Percentiles rank a stretch among this genome's conserved stretches.
Evolutionary conservation across 2,329 filamentous ascomycete species (phyloP).

Genomic region (Pseudonectria buxi): DNA sequence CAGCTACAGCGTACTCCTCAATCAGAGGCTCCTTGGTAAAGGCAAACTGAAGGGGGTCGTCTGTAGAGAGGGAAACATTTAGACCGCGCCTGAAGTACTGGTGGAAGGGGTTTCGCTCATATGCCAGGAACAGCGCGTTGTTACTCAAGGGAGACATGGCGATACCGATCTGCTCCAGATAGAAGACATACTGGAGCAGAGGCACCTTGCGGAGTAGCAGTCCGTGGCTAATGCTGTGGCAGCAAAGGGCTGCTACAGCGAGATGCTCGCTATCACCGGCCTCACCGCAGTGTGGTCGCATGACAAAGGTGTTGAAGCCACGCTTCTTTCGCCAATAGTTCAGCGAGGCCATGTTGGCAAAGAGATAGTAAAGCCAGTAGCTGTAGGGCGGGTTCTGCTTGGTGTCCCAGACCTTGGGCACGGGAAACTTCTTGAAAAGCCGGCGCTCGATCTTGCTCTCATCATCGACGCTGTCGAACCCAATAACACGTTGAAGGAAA

Average conservation of each 20-base stretch:
- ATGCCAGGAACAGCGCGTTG: constrained; percentile 92
- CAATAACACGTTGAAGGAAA: constrained; percentile 90
- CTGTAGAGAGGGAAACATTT: constrained; percentile 93
- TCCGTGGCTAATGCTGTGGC: constrained; percentile 95
- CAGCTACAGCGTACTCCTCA: constrained; percentile 95
- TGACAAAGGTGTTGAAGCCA: constrained; percentile 90
- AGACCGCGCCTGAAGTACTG: constrained; percentile 92
- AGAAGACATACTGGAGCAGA: constrained; percentile 92
- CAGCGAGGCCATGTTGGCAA: constrained; percentile 85
- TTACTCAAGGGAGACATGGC: constrained; percentile 99
- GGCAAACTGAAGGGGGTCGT: constrained; percentile 94
- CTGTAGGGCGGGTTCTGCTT: constrained; percentile 97
- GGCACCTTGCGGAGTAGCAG: constrained; percentile 89
- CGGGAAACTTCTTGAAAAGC: constrained; percentile 91
- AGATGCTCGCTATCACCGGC: constrained; percentile 95
- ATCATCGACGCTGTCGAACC: constrained; percentile 96
- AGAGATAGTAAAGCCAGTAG: constrained; percentile 98
- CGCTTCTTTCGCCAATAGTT: constrained; percentile 87
- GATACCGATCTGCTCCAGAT: constrained; percentile 95
- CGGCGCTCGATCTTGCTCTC: constrained; percentile 94
- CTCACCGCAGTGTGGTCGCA: constrained; percentile 93
- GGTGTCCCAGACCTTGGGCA: constrained; percentile 80
- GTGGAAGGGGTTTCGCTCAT: constrained; percentile 93
- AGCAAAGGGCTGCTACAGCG: constrained; percentile 83
- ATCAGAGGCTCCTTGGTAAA: constrained; percentile 98